phyloP scores from a whole-genome alignment of 139 green algal species.

The Nannochloris sp. region DNA sequence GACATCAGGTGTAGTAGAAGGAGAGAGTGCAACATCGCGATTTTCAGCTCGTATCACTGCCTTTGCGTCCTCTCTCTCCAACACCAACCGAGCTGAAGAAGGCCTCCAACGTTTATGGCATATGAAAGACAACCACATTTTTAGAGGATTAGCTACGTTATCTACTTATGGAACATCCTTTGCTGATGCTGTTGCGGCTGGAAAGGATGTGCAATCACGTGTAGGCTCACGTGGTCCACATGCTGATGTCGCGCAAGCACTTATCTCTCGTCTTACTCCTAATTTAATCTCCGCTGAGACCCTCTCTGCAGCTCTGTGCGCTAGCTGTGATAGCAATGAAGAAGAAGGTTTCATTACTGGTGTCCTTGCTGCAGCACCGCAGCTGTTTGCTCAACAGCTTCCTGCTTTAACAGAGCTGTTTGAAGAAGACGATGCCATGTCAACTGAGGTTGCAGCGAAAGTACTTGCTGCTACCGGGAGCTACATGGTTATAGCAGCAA shows the following conservation, averaged over 20 bases:
- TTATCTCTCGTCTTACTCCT: constrained; percentile 37
- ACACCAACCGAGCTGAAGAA: constrained; percentile 28
- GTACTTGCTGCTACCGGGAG: constrained; percentile 22
- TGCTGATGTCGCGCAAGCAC: constrained; percentile 36
- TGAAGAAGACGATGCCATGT: constrained; percentile 15
- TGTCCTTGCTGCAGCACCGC: constrained; percentile 7
- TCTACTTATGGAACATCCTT: constrained; percentile 1
- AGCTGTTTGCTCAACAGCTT: constrained; percentile 18
- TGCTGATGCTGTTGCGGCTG: constrained; percentile 12
- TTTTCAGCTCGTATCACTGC: constrained; percentile 22
- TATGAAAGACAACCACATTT: constrained; percentile 59
- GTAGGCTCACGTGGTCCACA: constrained; percentile 44
- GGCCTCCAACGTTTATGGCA: constrained; percentile 44
- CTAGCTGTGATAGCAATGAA: constrained; percentile 5
- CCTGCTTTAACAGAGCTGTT: constrained; percentile 10
- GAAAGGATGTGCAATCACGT: constrained; percentile 57
- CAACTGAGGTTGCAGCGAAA: constrained; percentile 16
- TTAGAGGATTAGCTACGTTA: constrained; percentile 42
- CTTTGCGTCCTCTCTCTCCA: constrained; percentile 20
- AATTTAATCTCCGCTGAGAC: constrained; percentile 44
- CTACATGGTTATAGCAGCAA: constrained; percentile 10
- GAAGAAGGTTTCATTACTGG: constrained; percentile 21
- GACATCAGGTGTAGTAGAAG: not conserved
- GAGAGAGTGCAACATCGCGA: not conserved
- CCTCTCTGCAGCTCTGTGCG: constrained; percentile 36